These are phyloP conservation scores for Otatea glauca DNA, from an alignment of 176 grass and related monocot genomes.

Conservation along the genomic window DNA sequence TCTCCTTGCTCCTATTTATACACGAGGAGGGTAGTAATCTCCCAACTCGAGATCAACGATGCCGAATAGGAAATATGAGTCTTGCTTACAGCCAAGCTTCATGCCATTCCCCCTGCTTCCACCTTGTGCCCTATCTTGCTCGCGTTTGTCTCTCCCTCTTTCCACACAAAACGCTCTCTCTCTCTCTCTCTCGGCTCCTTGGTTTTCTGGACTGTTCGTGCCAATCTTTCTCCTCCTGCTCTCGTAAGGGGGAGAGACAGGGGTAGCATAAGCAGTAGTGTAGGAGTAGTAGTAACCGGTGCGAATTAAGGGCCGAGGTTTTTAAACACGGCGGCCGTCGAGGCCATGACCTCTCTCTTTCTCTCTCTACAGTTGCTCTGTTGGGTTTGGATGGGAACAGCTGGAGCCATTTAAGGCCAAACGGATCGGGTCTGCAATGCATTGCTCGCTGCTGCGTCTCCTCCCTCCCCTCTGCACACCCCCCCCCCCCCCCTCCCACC, in stretches of 20 bases:
- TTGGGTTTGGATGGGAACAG: conserved; percentile 71
- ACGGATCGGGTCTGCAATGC: conserved; percentile 59
- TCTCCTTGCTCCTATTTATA: conserved; percentile 29
- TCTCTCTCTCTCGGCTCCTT: neutral
- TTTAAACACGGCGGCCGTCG: conserved; percentile 58
- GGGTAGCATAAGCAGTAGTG: neutral
- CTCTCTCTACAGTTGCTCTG: conserved; percentile 45
- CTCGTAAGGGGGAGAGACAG: neutral
- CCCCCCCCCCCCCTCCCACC: no score
- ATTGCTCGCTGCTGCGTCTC: conserved; percentile 4
- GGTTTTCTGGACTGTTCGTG: neutral
- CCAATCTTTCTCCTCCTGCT: conserved; percentile 24
- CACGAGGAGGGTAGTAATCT: neutral
- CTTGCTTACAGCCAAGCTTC: conserved; percentile 8
- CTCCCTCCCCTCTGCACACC: neutral
- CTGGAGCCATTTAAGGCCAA: conserved; percentile 81
- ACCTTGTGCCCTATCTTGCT: conserved; percentile 28
- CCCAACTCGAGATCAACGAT: neutral
- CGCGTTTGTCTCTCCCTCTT: neutral
- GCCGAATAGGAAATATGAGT: conserved; percentile 11
- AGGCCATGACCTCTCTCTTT: conserved; percentile 35
- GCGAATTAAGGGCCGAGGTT: conserved; percentile 65
- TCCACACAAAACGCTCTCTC: neutral
- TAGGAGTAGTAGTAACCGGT: conserved; percentile 58
- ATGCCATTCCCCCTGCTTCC: neutral